Evolutionary conservation across 352 stramenopile species (phyloP), one percentile per base, ranked within the genome.

Genomic region (Globisporangium perplexum): DNA sequence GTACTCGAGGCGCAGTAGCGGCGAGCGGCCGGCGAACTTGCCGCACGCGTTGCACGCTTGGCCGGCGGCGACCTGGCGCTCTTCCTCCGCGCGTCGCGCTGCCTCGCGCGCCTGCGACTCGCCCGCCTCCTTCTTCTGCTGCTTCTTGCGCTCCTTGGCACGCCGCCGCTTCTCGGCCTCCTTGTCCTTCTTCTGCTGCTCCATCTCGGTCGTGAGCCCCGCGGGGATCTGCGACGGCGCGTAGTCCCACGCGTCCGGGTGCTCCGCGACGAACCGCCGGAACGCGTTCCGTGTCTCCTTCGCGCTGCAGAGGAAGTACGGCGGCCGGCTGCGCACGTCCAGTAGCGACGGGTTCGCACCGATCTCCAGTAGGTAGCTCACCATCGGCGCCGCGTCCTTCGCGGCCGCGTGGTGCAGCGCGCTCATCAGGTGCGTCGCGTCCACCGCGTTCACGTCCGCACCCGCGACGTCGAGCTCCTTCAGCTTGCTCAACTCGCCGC

Each of bases 281-380:
- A 98, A 97, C 22, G 79, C 82, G 60, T 98, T 96, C 39, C 94
- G 83, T 0, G 83, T 65, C 51, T 96, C 92, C 52, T 98, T 97
- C 7, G 79, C 70, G 10, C 51, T 62, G 49, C 91, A 95, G 7
- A 98, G 33, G 47, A 95, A 97, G 59, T 98, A 98, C 5, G 94
- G 80, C 17, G 82, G 71, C 17, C 94, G 78, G 28, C 68, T 75
- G 33, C 83, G 82, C 35, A 87, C 58, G 47, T 98, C 94, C 22
- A 96, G 42, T 12, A 84, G 59, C 31, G 74, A 86, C 24, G 92
- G 92, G 60, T 97, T 85, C 20, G 92, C 92, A 20, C 83, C 78
- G 42, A 83, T 72, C 6, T 94, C 64, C 11, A 98, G 59, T 14
- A 98, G 55, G 24, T 90, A 77, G 30, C 78, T 67, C 31, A 83